phyloP scores from a whole-genome alignment of 164 flowering plant species.

The Litsea cubeba region DNA sequence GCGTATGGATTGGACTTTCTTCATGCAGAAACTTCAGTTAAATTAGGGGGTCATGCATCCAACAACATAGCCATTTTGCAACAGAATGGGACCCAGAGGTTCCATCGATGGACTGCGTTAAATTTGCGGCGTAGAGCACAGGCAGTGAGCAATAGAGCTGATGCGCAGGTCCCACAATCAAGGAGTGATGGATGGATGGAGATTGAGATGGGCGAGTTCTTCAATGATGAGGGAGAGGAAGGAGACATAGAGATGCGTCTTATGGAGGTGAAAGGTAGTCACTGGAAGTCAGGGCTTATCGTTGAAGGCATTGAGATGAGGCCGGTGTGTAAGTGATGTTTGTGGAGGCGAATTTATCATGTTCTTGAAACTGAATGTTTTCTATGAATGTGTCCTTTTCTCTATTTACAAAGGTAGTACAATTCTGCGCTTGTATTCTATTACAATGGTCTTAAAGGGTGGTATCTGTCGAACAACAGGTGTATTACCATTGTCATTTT shows the following conservation, averaged over 20 bases:
- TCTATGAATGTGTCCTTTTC: too few species aligned
- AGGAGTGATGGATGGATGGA: conserved; percentile 58
- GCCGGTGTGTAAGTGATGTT: conserved; percentile 24
- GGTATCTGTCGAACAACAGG: too few species aligned
- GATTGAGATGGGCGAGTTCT: conserved; percentile 49
- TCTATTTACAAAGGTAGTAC: too few species aligned
- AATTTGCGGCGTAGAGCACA: not conserved
- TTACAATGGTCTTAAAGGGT: too few species aligned
- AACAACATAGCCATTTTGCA: not conserved
- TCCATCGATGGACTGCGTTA: not conserved
- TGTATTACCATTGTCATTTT: too few species aligned
- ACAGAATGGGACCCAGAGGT: not conserved
- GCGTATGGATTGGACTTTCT: conserved; percentile 18
- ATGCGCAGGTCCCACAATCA: conserved; percentile 14
- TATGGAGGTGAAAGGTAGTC: conserved; percentile 24
- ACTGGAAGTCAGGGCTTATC: conserved; percentile 45
- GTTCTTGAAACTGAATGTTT: too few species aligned
- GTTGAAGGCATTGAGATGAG: conserved; percentile 62
- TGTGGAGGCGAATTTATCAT: not conserved
- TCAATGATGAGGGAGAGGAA: conserved; percentile 21
- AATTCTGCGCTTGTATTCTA: too few species aligned
- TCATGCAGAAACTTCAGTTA: conserved; percentile 19
- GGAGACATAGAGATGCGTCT: conserved; percentile 39
- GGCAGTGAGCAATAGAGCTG: not conserved
- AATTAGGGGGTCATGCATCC: not conserved